Base-by-base conservation (phyloP, 768 basidiomycete species). In the Agaricus subrufescens region DNA sequence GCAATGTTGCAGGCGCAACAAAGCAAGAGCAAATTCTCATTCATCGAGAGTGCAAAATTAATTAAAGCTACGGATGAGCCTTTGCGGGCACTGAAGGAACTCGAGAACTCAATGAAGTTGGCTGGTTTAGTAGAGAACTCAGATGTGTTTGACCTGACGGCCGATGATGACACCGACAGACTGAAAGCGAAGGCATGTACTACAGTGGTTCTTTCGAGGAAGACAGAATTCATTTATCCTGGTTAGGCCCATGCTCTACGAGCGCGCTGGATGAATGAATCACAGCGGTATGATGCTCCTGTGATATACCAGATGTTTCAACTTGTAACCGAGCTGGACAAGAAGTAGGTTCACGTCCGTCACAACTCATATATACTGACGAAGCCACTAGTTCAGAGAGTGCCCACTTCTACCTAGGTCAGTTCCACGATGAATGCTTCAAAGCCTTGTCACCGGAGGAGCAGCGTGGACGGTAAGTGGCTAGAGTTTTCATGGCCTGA, bases 251-350 rank as follows among this genome's bases (percentile, higher is more conserved):
- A 87, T 58, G 78, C 89, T 31, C 76, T 97, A 10, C 84, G 87
- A 38, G 93, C 92, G 12, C 85, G 93, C 12, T 98, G 95, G 94
- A 92, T 94, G 84, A 81, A 85, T 49, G 94, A 98, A 57, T 87
- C 91, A 0, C 91, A 88, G 50, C 79, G 97, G 23, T 95, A 84
- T 62, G 90, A 89, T 10, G 71, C 74, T 19, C 78, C 79, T 19
- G 71, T 77, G 1, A 83, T 97, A 19, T 75, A 84, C 58, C 78
- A 75, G 38, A 77, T 80, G 8, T 87, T 88, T 65, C 67, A 73
- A 40, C 71, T 69, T 8, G 84, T 83, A 6, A 72, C 80, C 1
- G 72, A 75, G 39, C 66, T 81, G 52, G 75, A 77, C 50, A 69
- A 79, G 29, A 76, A 76, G 86, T 85, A 66, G 19, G 70, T 61